Percentiles rank a stretch among this genome's conserved stretches.
Evolutionary conservation across 1,284 basidiomycete species (phyloP).

Genomic region (Cryptococcus floricola): DNA sequence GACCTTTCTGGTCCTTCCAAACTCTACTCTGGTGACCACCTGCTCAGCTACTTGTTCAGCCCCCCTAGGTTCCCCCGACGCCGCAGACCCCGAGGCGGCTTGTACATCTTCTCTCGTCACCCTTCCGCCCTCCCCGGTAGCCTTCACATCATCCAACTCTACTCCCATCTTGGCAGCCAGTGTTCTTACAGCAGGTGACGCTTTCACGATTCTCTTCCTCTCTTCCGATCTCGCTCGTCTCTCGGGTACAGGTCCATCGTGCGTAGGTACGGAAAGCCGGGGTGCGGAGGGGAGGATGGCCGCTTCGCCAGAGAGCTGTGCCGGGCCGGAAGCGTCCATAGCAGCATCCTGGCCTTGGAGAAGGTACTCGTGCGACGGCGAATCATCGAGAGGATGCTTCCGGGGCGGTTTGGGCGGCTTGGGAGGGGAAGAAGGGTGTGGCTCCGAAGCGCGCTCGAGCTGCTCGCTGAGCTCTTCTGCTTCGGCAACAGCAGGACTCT

Average conservation of each 20-base stretch:
- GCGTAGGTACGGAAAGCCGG: not conserved
- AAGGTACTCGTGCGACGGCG: constrained; percentile 2
- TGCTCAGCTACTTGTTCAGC: not conserved
- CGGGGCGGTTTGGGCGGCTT: not conserved
- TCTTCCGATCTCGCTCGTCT: not conserved
- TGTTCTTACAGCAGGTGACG: constrained; percentile 38
- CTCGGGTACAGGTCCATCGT: not conserved
- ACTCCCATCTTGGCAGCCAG: constrained; percentile 34
- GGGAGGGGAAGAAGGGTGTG: not conserved
- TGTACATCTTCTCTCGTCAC: constrained; percentile 64
- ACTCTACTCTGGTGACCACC: constrained; percentile 56
- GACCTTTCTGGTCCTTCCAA: constrained; percentile 71
- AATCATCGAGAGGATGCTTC: not conserved
- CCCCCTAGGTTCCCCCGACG: not conserved
- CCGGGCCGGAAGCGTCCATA: constrained; percentile 23
- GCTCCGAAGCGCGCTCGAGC: constrained; percentile 6
- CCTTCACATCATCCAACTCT: constrained; percentile 54
- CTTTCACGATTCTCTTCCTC: constrained; percentile 21
- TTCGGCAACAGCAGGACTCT: constrained; percentile 9
- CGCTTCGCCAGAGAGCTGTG: constrained; percentile 38
- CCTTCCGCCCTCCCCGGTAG: constrained; percentile 57
- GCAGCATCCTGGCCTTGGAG: constrained; percentile 10
- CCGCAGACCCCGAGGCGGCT: constrained; percentile 38
- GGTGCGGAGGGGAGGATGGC: constrained; percentile 32
- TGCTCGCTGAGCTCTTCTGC: constrained; percentile 12